Conservation (phyloP, 2,329 filamentous ascomycete species). For the Colletotrichum paranaense region DNA sequence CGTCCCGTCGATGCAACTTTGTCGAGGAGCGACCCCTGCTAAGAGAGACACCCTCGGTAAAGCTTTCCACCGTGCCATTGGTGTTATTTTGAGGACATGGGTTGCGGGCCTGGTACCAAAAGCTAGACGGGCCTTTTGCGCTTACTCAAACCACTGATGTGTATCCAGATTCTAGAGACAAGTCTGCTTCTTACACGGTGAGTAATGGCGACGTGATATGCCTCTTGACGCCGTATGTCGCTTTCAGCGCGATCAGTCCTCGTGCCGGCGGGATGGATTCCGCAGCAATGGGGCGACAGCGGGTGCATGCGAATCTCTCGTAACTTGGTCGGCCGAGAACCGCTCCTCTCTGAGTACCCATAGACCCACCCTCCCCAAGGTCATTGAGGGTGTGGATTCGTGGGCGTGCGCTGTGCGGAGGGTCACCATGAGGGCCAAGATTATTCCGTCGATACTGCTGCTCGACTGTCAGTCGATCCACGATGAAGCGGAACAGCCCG, state of each 20-base stretch:
- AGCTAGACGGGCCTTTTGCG: neutral
- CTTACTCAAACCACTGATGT: neutral
- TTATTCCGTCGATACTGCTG: slow-evolving; percentile 2
- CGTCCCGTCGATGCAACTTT: slow-evolving; percentile 21
- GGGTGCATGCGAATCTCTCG: slow-evolving; percentile 3
- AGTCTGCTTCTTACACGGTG: neutral
- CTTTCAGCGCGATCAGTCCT: neutral
- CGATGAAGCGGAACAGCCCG: slow-evolving; percentile 23
- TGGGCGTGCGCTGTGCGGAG: slow-evolving; percentile 25
- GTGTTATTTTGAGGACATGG: neutral
- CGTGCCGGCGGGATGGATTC: neutral
- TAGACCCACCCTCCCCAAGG: slow-evolving; percentile 11
- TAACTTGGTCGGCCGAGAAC: slow-evolving; percentile 13
- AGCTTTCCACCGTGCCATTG: slow-evolving; percentile 17
- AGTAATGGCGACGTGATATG: neutral
- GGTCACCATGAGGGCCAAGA: neutral
- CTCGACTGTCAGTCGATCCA: slow-evolving; percentile 15
- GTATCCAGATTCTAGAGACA: neutral
- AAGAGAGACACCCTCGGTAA: slow-evolving; percentile 13
- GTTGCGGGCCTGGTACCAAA: neutral
- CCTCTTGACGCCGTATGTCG: neutral
- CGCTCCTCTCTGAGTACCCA: slow-evolving; percentile 6
- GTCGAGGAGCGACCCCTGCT: slow-evolving; percentile 4
- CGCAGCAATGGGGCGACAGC: neutral
- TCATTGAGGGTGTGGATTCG: slow-evolving; percentile 26